Evolutionary conservation across 2,329 filamentous ascomycete species (phyloP).

Genomic region (Microsporum ferrugineum): DNA sequence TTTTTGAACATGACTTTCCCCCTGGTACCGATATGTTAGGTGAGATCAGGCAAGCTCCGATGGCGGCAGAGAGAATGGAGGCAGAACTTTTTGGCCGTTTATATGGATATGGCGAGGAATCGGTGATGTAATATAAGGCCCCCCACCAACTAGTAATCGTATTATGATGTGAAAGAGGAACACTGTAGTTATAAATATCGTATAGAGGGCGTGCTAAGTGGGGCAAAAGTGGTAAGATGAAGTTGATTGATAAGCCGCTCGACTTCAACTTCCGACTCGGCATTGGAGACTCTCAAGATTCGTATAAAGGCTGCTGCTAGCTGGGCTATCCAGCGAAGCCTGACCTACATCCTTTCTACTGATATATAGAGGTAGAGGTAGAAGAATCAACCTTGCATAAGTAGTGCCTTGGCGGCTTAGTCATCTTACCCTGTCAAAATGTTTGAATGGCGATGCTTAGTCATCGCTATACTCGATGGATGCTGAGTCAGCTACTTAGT

Average conservation of each 20-base stretch:
- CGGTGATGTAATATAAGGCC: too few relatives aligned
- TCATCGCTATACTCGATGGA: too few relatives aligned
- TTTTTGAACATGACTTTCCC: not conserved
- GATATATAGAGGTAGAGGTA: too few relatives aligned
- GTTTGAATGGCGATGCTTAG: too few relatives aligned
- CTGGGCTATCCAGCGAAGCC: conserved; percentile 29
- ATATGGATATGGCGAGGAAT: not conserved
- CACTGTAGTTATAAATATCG: too few relatives aligned
- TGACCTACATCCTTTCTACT: not conserved
- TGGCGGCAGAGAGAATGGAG: not conserved
- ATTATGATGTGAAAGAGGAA: too few relatives aligned
- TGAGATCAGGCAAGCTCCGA: not conserved
- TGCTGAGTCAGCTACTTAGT: too few relatives aligned
- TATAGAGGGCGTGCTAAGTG: not conserved
- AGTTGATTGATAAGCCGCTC: not conserved
- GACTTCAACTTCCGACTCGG: not conserved
- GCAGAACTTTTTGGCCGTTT: not conserved
- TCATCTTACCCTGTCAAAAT: too few relatives aligned
- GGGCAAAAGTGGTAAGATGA: not conserved
- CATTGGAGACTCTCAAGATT: not conserved
- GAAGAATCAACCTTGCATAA: too few relatives aligned
- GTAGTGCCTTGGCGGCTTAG: too few relatives aligned
- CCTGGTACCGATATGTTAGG: not conserved
- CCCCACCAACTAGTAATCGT: too few relatives aligned
- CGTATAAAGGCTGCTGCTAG: not conserved